A percentile compares a stretch with the other conserved stretches of the same genome.
These are phyloP conservation scores for Nidularia sp. DNA, from an alignment of 768 basidiomycete species.

Conservation along the genomic window DNA sequence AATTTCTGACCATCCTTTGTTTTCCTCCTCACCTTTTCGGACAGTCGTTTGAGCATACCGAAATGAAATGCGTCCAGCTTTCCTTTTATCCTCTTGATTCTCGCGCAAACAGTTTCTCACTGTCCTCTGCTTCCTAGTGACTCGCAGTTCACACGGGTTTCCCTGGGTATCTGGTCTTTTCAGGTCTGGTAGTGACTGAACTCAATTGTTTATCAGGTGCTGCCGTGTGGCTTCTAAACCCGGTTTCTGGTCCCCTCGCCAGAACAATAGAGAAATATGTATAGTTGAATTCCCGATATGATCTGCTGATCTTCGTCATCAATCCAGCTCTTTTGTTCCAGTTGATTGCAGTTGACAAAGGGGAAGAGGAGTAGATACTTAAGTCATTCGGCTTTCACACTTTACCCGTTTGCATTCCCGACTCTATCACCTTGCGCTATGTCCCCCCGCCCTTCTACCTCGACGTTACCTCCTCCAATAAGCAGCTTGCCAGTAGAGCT, in stretches of 20 bases:
- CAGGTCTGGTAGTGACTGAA: not conserved
- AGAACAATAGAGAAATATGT: conserved; percentile 27
- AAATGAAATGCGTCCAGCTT: conserved; percentile 3
- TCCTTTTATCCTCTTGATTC: not conserved
- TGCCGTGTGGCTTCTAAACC: too few species aligned
- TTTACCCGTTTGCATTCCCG: conserved; percentile 5
- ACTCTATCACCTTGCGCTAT: conserved; percentile 2
- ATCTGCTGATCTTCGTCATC: conserved; percentile 23
- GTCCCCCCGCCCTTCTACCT: conserved; percentile 10
- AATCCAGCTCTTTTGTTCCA: conserved; percentile 32
- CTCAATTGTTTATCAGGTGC: not conserved
- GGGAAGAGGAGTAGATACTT: conserved; percentile 21
- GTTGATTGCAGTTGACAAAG: conserved; percentile 26
- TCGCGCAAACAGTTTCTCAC: not conserved
- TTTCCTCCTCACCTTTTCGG: conserved; percentile 8
- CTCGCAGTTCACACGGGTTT: not conserved
- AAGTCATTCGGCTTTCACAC: conserved; percentile 12
- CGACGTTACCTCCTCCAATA: conserved; percentile 23
- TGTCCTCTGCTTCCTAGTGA: not conserved
- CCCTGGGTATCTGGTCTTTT: too few species aligned
- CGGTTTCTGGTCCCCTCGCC: too few species aligned
- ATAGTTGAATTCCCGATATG: conserved; percentile 21
- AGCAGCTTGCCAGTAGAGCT: conserved; percentile 51
- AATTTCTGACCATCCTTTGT: conserved; percentile 16
- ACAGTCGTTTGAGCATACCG: conserved; percentile 20